Evolutionary conservation across 306 rosid genomes (phyloP).

Genomic region (Quercus mongolica): DNA sequence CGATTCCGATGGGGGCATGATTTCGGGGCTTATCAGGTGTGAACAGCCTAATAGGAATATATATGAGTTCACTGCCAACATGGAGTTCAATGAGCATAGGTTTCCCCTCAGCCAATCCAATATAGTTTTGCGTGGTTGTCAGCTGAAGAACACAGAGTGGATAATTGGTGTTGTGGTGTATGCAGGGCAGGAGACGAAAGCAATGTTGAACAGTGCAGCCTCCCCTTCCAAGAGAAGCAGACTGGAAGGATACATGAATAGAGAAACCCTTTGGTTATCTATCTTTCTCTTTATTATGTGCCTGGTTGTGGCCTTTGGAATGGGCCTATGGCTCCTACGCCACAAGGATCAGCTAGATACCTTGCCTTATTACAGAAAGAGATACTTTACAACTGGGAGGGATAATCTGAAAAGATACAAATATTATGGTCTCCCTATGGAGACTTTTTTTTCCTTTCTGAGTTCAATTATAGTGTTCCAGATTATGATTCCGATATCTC

Average conservation of each 20-base stretch:
- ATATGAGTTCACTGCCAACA: constrained; percentile 87
- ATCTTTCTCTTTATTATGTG: constrained; percentile 79
- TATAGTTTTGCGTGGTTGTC: constrained; percentile 95
- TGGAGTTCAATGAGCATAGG: constrained; percentile 67
- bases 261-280: constrained; percentile 90
- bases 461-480: constrained; percentile 95
- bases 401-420: constrained; percentile 51
- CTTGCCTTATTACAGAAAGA: constrained; percentile 84
- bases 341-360: constrained; percentile 70
- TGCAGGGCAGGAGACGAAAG: constrained; percentile 98
- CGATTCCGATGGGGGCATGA: constrained; percentile 48
- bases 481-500: constrained; percentile 99
- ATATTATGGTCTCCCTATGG: constrained; percentile 87
- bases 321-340: constrained; percentile 76
- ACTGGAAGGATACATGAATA: constrained; percentile 85
- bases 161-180: constrained; percentile 92
- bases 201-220: constrained; percentile 93
- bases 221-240: constrained; percentile 93
- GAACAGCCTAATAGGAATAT: constrained; percentile 93
- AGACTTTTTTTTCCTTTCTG: constrained; percentile 85
- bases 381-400: constrained; percentile 37
- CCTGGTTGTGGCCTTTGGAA: constrained; percentile 82
- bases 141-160: constrained; percentile 96
- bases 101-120: constrained; percentile 88
- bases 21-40: constrained; percentile 71